Evolutionary conservation across 371 early-diverging fungal genomes (phyloP).

Genomic region (Mucor indicus): DNA sequence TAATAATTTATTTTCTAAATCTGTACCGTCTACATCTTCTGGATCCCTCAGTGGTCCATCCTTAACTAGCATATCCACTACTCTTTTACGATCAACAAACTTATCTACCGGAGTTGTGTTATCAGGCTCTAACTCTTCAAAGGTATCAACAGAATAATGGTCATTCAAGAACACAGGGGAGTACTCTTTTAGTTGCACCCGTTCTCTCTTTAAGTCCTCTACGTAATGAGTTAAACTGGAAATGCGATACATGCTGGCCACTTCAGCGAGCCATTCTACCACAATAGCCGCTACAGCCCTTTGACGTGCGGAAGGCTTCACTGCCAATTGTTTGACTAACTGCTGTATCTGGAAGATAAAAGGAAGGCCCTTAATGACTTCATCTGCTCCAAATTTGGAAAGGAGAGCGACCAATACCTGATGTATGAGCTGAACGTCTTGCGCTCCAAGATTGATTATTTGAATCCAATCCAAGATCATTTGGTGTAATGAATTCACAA

Average conservation of each 20-base stretch:
- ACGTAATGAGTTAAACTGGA: slow-evolving; percentile 27
- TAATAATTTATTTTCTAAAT: slow-evolving; percentile 39
- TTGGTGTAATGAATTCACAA: slow-evolving; percentile 53
- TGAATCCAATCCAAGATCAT: slow-evolving; percentile 58
- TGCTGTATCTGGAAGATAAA: slow-evolving; percentile 61
- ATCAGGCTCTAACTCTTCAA: slow-evolving; percentile 29
- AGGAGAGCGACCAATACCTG: slow-evolving; percentile 52
- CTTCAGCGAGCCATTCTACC: slow-evolving; percentile 47
- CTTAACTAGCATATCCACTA: slow-evolving; percentile 38
- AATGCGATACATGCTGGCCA: slow-evolving; percentile 37
- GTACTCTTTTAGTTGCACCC: slow-evolving; percentile 30
- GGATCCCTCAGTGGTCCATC: slow-evolving; percentile 38
- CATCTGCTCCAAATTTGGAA: slow-evolving; percentile 55
- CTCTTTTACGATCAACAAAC: slow-evolving; percentile 31
- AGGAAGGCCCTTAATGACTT: slow-evolving; percentile 59
- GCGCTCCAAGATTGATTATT: slow-evolving; percentile 43
- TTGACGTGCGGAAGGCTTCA: slow-evolving; percentile 41
- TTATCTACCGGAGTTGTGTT: slow-evolving; percentile 22
- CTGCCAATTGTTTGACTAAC: slow-evolving; percentile 37
- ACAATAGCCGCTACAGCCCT: slow-evolving; percentile 58
- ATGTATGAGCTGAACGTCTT: slow-evolving; percentile 57
- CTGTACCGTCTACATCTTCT: slow-evolving; percentile 43
- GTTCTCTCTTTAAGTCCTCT: slow-evolving; percentile 25
- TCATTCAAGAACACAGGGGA: slow-evolving; percentile 25
- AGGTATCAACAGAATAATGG: slow-evolving; percentile 3